Evolutionary conservation across 2,329 filamentous ascomycete genomes (phyloP).

Genomic region (Sporothrix protearum): DNA sequence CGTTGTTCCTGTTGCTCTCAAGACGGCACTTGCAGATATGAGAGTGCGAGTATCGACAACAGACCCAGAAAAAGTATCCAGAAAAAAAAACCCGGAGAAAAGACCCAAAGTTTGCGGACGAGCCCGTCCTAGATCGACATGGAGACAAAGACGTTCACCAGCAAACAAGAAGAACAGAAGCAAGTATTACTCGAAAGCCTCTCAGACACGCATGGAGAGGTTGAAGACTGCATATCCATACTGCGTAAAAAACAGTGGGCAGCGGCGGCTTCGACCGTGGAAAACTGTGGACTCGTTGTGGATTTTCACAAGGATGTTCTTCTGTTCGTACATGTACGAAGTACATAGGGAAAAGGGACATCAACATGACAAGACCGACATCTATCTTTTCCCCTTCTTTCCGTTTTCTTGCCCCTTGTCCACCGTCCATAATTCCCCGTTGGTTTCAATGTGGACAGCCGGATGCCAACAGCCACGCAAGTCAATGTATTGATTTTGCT

Average conservation of each 20-base stretch:
- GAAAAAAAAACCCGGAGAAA: neutral
- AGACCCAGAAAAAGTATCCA: slow-evolving; percentile 3
- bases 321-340: too few relatives aligned
- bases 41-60: neutral
- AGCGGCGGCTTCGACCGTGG: neutral
- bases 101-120: slow-evolving; percentile 10
- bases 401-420: neutral
- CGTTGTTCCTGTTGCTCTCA: neutral
- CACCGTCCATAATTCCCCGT: neutral
- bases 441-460: too few relatives aligned
- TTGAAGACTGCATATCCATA: neutral
- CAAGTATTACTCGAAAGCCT: neutral
- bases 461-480: too few relatives aligned
- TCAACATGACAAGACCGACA: neutral
- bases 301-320: neutral
- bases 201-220: neutral
- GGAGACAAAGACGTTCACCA: neutral
- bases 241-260: neutral
- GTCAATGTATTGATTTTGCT: neutral
- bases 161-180: neutral
- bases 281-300: neutral
- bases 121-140: slow-evolving; percentile 16
- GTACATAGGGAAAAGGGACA: too few relatives aligned
- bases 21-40: neutral
- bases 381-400: neutral